A percentile compares a stretch with the other conserved stretches of the same genome.
Conservation (phyloP, 2,329 filamentous ascomycete species). For the Phialophora expanda region DNA sequence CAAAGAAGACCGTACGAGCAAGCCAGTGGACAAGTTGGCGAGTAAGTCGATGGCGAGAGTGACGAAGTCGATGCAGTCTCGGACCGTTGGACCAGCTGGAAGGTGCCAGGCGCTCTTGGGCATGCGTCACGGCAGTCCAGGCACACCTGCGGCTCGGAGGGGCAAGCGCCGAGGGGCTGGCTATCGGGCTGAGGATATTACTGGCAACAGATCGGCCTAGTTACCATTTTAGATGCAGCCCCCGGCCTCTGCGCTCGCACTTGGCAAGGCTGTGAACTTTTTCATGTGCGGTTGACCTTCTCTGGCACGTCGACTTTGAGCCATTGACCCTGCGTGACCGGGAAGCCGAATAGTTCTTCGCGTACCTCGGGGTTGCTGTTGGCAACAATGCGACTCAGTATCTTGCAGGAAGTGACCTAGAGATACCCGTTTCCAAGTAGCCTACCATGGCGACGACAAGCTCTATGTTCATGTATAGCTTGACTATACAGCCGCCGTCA, state of each 20-base stretch:
- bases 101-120: conserved; percentile 2
- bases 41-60: conserved; percentile 12
- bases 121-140: conserved; percentile 1
- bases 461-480: conserved; percentile 97
- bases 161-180: neutral
- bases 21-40: conserved; percentile 9
- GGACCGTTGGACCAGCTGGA: neutral
- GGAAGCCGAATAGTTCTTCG: neutral
- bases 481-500: conserved; percentile 92
- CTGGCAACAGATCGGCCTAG: neutral
- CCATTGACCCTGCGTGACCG: neutral
- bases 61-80: conserved; percentile 8
- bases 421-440: neutral
- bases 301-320: neutral
- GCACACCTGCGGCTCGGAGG: conserved; percentile 2
- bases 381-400: conserved; percentile 2
- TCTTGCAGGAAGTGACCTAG: neutral
- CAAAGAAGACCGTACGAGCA: neutral
- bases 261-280: conserved; percentile 12
- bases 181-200: neutral
- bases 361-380: neutral
- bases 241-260: neutral
- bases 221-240: neutral
- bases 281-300: neutral
- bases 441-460: conserved; percentile 90